Evolutionary conservation across 129 eudicot species (phyloP).

Genomic region (Chrysanthemum lavandulifolium): DNA sequence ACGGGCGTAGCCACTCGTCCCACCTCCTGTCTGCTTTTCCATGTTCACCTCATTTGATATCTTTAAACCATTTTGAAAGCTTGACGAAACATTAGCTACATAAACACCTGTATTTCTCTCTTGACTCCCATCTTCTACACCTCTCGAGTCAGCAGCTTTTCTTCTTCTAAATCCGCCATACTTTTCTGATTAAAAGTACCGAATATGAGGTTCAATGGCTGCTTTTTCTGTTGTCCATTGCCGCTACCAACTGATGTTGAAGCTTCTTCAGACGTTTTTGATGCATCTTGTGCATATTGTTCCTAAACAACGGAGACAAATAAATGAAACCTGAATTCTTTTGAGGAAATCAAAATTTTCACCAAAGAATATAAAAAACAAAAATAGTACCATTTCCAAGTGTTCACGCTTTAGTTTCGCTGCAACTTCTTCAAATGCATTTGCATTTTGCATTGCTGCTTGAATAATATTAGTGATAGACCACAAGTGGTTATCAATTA

Average conservation of each 20-base stretch:
- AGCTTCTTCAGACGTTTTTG: background rate
- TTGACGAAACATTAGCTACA: no score
- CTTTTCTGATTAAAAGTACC: no score
- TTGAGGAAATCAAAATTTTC: constrained; percentile 5
- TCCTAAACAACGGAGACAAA: background rate
- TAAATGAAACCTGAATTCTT: background rate
- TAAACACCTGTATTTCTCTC: no score
- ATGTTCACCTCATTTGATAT: no score
- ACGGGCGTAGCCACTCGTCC: no score
- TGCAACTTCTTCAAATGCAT: constrained; percentile 61
- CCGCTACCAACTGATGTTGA: background rate
- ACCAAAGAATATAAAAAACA: background rate
- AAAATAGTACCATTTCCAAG: constrained; percentile 39
- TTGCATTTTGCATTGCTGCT: constrained; percentile 60
- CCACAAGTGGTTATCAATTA: constrained; percentile 55
- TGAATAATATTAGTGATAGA: constrained; percentile 68
- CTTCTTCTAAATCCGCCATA: no score
- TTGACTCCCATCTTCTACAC: no score
- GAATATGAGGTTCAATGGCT: no score
- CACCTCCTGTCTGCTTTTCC: no score
- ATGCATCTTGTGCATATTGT: background rate
- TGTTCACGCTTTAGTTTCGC: constrained; percentile 51
- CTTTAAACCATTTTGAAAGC: no score
- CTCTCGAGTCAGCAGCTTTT: no score
- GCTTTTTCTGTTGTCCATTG: background rate